Conservation (phyloP, 192 early-diverging fungal species). For the Linderina pennispora region DNA sequence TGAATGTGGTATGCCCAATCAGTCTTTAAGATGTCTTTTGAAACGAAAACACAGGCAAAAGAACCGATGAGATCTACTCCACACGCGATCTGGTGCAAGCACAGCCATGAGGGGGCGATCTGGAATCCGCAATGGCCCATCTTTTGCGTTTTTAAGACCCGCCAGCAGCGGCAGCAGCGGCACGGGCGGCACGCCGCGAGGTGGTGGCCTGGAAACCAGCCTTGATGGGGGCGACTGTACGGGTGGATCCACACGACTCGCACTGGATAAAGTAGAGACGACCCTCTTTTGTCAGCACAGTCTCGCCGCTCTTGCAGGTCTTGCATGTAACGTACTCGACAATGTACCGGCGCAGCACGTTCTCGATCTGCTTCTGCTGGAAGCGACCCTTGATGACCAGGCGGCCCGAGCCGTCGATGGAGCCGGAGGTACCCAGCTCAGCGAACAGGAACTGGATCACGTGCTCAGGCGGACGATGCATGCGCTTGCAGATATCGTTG, state of each 20-base stretch:
- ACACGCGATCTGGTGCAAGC: no score
- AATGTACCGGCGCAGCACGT: slow-evolving; percentile 95
- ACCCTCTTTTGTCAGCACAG: slow-evolving; percentile 92
- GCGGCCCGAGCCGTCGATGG: slow-evolving; percentile 84
- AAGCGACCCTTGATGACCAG: slow-evolving; percentile 96
- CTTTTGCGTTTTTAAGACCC: no score
- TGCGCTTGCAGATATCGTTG: slow-evolving; percentile 88
- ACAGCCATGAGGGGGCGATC: no score
- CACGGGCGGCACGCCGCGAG: slow-evolving; percentile 28
- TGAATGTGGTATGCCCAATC: no score
- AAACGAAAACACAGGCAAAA: no score
- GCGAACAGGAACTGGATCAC: slow-evolving; percentile 97
- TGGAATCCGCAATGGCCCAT: no score
- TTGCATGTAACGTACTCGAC: slow-evolving; percentile 99
- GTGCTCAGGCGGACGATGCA: slow-evolving; percentile 94
- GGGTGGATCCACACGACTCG: slow-evolving; percentile 90
- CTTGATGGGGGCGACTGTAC: slow-evolving; percentile 95
- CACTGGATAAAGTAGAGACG: slow-evolving; percentile 96
- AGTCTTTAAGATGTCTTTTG: no score
- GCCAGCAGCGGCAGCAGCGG: background rate
- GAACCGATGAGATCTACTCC: no score
- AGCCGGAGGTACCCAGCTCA: slow-evolving; percentile 98
- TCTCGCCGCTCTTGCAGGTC: slow-evolving; percentile 95
- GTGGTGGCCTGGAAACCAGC: slow-evolving; percentile 93
- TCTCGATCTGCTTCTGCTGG: slow-evolving; percentile 99